Evolutionary conservation across 1,139 yeast genomes (phyloP).

Genomic region (Blastobotrys petasosporus): DNA sequence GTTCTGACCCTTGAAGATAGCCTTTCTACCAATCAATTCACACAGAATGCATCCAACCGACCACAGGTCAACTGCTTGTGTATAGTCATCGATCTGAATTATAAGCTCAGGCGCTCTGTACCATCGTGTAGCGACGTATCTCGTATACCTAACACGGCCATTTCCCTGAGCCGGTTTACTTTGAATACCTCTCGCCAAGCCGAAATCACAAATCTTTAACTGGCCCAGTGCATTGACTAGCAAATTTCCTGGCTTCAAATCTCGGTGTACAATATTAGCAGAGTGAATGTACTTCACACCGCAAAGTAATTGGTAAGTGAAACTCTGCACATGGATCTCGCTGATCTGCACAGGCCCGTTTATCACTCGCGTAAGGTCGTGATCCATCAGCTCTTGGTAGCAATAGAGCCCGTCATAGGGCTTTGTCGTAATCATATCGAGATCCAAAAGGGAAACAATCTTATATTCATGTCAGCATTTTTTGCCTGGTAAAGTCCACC

Average conservation of each 20-base stretch:
- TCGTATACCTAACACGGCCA: slow-evolving; percentile 42
- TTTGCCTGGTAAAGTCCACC: background rate
- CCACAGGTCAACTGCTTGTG: slow-evolving; percentile 75
- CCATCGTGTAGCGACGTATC: slow-evolving; percentile 94
- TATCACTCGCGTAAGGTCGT: slow-evolving; percentile 71
- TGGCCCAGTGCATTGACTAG: slow-evolving; percentile 66
- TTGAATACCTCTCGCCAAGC: slow-evolving; percentile 69
- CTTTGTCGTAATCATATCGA: slow-evolving; percentile 56
- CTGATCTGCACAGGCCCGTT: slow-evolving; percentile 64
- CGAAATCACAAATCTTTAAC: slow-evolving; percentile 81
- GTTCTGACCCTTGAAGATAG: slow-evolving; percentile 78
- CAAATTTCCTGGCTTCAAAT: slow-evolving; percentile 79
- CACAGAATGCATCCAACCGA: slow-evolving; percentile 91
- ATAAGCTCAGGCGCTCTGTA: slow-evolving; percentile 90
- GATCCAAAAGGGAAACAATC: slow-evolving; percentile 66
- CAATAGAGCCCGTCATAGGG: slow-evolving; percentile 86
- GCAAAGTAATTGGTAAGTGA: slow-evolving; percentile 70
- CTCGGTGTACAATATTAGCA: slow-evolving; percentile 70
- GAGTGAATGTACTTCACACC: slow-evolving; percentile 80
- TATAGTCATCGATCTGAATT: slow-evolving; percentile 48
- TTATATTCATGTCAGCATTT: slow-evolving; percentile 19
- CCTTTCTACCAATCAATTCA: slow-evolving; percentile 75
- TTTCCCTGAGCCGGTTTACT: slow-evolving; percentile 7
- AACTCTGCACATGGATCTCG: slow-evolving; percentile 74
- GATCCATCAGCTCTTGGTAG: slow-evolving; percentile 73